A percentile compares a stretch with the other conserved stretches of the same genome.
phyloP scores from a whole-genome alignment of 768 basidiomycete species.

The Podaxis sp. region DNA sequence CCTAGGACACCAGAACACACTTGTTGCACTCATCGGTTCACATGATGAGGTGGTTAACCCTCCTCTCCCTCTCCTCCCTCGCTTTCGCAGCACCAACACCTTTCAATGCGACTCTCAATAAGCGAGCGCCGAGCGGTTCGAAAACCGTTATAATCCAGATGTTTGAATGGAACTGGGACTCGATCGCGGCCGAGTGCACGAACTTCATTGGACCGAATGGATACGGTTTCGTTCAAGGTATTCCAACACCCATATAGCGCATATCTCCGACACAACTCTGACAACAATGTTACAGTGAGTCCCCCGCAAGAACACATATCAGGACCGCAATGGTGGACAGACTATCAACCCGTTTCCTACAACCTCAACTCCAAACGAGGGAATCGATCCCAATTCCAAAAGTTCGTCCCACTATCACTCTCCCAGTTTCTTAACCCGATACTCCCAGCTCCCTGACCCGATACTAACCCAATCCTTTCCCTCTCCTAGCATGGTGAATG shows the following conservation, averaged over 20 bases:
- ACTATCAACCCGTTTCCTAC: slow-evolving; percentile 71
- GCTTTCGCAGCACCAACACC: background rate
- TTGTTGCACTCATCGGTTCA: background rate
- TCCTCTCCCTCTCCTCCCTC: background rate
- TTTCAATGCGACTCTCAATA: background rate
- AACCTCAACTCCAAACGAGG: slow-evolving; percentile 66
- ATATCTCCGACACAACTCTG: background rate
- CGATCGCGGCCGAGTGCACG: slow-evolving; percentile 63
- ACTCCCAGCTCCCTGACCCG: slow-evolving; percentile 9
- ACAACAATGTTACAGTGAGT: slow-evolving; percentile 30
- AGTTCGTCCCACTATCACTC: slow-evolving; percentile 20
- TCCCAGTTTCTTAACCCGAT: slow-evolving; percentile 15
- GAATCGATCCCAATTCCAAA: slow-evolving; percentile 49
- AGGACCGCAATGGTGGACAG: slow-evolving; percentile 72
- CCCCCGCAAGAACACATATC: slow-evolving; percentile 59
- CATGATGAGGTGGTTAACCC: slow-evolving; percentile 2
- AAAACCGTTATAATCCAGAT: slow-evolving; percentile 65
- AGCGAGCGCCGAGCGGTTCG: slow-evolving; percentile 13
- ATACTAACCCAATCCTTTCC: background rate
- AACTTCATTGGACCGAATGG: slow-evolving; percentile 69
- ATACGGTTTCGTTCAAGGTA: slow-evolving; percentile 71
- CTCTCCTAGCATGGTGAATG: slow-evolving; percentile 40
- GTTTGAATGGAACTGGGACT: slow-evolving; percentile 68
- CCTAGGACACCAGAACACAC: background rate
- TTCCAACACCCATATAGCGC: background rate